Percentiles rank a stretch among this genome's conserved stretches.
Conservation (phyloP, 2,329 filamentous ascomycete species). For the Thermoascus crustaceus region DNA sequence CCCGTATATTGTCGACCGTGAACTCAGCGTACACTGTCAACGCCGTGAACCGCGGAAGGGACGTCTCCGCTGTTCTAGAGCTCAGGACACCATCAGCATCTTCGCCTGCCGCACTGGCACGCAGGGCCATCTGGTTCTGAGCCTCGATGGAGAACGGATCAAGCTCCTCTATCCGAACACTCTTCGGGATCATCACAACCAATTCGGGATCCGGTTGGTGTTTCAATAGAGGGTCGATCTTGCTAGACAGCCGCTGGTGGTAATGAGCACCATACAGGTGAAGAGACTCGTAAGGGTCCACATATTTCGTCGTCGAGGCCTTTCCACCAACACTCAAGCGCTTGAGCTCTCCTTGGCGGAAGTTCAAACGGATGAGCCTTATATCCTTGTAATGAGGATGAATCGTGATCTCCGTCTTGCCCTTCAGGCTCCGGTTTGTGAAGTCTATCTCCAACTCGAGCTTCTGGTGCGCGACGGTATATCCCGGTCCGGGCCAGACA, state of each 20-base stretch:
- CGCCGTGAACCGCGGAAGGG: slow-evolving; percentile 47
- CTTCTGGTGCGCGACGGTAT: slow-evolving; percentile 69
- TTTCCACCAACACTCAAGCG: slow-evolving; percentile 42
- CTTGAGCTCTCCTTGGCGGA: slow-evolving; percentile 53
- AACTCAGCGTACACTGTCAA: slow-evolving; percentile 68
- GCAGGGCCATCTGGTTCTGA: slow-evolving; percentile 36
- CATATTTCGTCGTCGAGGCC: slow-evolving; percentile 30
- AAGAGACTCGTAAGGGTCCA: slow-evolving; percentile 39
- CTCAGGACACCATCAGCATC: slow-evolving; percentile 29
- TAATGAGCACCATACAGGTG: slow-evolving; percentile 56
- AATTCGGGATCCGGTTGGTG: slow-evolving; percentile 50
- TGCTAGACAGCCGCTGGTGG: slow-evolving; percentile 67
- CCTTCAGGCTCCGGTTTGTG: slow-evolving; percentile 61
- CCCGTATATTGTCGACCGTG: slow-evolving; percentile 62
- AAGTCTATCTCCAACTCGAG: slow-evolving; percentile 89
- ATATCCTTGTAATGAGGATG: slow-evolving; percentile 53
- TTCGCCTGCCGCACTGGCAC: slow-evolving; percentile 29
- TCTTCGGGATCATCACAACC: slow-evolving; percentile 50
- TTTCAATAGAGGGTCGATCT: slow-evolving; percentile 52
- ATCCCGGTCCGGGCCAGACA: slow-evolving; percentile 32
- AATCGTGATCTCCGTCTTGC: slow-evolving; percentile 73
- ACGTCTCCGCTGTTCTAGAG: slow-evolving; percentile 29
- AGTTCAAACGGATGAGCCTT: slow-evolving; percentile 50
- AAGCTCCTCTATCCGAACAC: slow-evolving; percentile 54
- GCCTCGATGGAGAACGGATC: slow-evolving; percentile 45